A percentile compares a stretch with the other conserved stretches of the same genome.
phyloP scores from a whole-genome alignment of 2,329 filamentous ascomycete species.

The Hawksworthiomyces lignivorus region DNA sequence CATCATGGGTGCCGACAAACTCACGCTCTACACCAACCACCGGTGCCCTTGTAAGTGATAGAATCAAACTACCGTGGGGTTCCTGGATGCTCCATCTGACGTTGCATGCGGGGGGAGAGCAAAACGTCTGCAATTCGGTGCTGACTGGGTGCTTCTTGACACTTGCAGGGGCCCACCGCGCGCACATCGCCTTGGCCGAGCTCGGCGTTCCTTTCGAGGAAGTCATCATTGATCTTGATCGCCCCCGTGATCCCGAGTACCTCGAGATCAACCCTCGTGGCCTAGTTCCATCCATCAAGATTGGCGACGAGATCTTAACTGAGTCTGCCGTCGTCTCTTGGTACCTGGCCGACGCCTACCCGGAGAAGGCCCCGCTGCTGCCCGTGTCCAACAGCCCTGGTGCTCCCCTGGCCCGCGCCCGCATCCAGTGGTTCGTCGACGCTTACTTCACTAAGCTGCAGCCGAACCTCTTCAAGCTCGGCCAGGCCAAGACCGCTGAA shows the following conservation, averaged over 20 bases:
- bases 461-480: slow-evolving; percentile 36
- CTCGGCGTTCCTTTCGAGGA: slow-evolving; percentile 60
- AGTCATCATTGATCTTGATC: slow-evolving; percentile 62
- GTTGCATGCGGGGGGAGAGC: no score
- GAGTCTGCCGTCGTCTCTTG: slow-evolving; percentile 68
- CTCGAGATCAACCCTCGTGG: slow-evolving; percentile 72
- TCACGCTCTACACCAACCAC: slow-evolving; percentile 18
- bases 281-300: slow-evolving; percentile 63
- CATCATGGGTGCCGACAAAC: slow-evolving; percentile 10
- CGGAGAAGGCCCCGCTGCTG: slow-evolving; percentile 43
- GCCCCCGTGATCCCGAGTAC: slow-evolving; percentile 65
- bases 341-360: slow-evolving; percentile 62
- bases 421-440: slow-evolving; percentile 58
- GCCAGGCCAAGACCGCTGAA: slow-evolving; percentile 35
- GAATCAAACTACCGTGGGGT: no score
- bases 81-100: no score
- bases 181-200: slow-evolving; percentile 63
- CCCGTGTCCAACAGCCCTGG: slow-evolving; percentile 45
- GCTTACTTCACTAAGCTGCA: slow-evolving; percentile 30
- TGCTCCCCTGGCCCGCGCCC: slow-evolving; percentile 55
- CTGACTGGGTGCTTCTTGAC: no score
- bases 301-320: slow-evolving; percentile 59
- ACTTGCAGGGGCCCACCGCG: slow-evolving; percentile 66
- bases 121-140: no score
- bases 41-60: slow-evolving; percentile 17